phyloP scores from a whole-genome alignment of 2,329 filamentous ascomycete species.

The Fusarium sp. region DNA sequence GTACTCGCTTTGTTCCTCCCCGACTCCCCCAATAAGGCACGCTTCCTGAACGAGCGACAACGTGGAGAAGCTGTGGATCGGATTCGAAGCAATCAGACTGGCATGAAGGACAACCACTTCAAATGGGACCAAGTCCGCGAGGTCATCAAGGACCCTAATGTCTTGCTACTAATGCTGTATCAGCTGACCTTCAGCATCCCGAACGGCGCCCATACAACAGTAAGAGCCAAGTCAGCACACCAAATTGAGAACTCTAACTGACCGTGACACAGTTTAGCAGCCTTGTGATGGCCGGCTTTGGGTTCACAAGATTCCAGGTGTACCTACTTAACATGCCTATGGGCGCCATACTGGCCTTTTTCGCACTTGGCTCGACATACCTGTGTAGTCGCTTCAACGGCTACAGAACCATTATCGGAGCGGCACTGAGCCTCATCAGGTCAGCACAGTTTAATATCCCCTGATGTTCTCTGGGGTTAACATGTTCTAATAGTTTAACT shows the following conservation, averaged over 20 bases:
- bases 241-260: background rate
- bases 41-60: constrained; percentile 35
- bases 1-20: constrained; percentile 36
- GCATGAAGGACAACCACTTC: constrained; percentile 39
- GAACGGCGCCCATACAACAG: constrained; percentile 42
- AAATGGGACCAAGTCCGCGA: constrained; percentile 45
- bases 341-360: constrained; percentile 39
- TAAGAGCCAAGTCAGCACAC: background rate
- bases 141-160: constrained; percentile 38
- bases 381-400: constrained; percentile 39
- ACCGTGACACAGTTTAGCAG: constrained; percentile 38
- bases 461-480: background rate
- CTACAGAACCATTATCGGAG: constrained; percentile 37
- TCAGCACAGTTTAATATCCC: background rate
- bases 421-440: constrained; percentile 39
- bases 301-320: constrained; percentile 37
- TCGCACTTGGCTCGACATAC: constrained; percentile 36
- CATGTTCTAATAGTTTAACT: constrained; percentile 11
- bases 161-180: constrained; percentile 41
- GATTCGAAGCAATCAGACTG: constrained; percentile 40
- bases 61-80: constrained; percentile 33
- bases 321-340: constrained; percentile 45
- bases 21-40: constrained; percentile 34
- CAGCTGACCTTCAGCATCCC: constrained; percentile 40
- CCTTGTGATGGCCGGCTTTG: constrained; percentile 45